phyloP scores from a whole-genome alignment of 441 rosid species.

The Gossypium trilobum region DNA sequence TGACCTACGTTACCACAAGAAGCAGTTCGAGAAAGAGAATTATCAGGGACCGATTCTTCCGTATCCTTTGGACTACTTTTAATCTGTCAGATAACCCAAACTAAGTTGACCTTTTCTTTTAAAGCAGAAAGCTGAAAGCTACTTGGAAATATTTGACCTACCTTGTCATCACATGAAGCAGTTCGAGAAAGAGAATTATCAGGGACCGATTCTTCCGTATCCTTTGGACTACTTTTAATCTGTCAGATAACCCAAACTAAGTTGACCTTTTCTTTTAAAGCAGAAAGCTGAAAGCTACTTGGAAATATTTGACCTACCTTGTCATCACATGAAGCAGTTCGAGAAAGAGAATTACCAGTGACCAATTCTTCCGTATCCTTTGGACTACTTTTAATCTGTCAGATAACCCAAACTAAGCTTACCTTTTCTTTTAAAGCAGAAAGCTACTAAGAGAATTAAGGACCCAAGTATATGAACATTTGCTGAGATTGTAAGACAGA shows the following conservation, averaged over 20 bases:
- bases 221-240: constrained; percentile 42
- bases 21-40: constrained; percentile 27
- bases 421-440: constrained; percentile 5
- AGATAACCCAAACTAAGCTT: constrained; percentile 2
- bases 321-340: constrained; percentile 21
- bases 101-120: constrained; percentile 4
- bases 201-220: constrained; percentile 20
- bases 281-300: background rate
- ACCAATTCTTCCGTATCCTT: constrained; percentile 26
- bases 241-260: constrained; percentile 21
- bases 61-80: constrained; percentile 33
- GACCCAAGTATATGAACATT: background rate
- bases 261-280: background rate
- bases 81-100: constrained; percentile 29
- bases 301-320: constrained; percentile 23
- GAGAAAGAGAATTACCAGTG: constrained; percentile 25
- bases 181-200: constrained; percentile 26
- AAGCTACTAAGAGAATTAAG: constrained; percentile 5
- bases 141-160: constrained; percentile 10
- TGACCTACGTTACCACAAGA: constrained; percentile 26
- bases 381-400: constrained; percentile 40
- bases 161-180: constrained; percentile 29
- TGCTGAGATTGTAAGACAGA: background rate
- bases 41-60: constrained; percentile 20
- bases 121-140: background rate